Base-by-base conservation (phyloP, 306 rosid genomes). In the Fragaria vesca region DNA sequence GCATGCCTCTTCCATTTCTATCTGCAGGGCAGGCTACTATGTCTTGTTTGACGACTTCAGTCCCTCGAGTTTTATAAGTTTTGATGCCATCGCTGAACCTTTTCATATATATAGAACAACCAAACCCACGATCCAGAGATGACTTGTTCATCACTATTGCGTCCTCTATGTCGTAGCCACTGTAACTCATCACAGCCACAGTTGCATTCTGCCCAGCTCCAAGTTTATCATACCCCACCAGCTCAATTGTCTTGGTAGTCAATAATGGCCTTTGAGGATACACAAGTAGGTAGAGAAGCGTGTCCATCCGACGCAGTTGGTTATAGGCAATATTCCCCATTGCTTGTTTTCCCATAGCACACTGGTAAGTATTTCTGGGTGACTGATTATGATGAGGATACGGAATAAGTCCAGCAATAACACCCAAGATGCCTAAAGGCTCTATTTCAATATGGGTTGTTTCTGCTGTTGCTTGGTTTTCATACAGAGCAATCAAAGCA, bases 181-280 rank as follows among this genome's bases (percentile, higher is more conserved):
- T 94, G 72, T 92, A 94, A 80, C 98, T 94, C 97, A 94, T 94
- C 66, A 94, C 98, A 78, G 97, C 97, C 77, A 94, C 98, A 3
- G 97, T 92, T 76, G 97, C 98, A 81, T 94, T 94, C 78, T 94
- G 98, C 52, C 98, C 98, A 0, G 98, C 97, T 86, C 97, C 98
- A 58, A 92, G 97, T 83, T 89, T 94, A 85, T 94, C 98, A 83
- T 92, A 94, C 75, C 98, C 96, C 84, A 94, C 98, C 95, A 94
- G 88, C 86, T 94, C 98, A 77, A 94, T 94, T 72, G 97, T 81
- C 76, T 79, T 89, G 60, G 98, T 94, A 69, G 98, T 94, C 83
- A 94, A 87, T 60, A 92, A 83, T 75, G 98, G 98, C 13, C 92
- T 85, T 71, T 94, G 97, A 80, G 98, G 98, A 87, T 94, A 94